Conservation (phyloP, 345 rosid species). For the Bruguiera sexangula region DNA sequence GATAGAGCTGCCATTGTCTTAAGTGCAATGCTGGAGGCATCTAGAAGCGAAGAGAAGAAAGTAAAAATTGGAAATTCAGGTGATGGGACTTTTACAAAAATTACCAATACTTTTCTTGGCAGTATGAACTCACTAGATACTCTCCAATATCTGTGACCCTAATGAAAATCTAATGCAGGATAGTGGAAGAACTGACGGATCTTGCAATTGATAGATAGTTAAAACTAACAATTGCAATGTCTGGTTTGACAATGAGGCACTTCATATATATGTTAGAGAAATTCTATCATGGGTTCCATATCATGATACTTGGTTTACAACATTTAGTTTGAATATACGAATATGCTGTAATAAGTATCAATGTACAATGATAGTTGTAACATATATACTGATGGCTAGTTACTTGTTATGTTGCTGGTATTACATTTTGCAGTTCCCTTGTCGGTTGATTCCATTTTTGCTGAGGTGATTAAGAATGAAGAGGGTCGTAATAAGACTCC, state of each 20-base stretch:
- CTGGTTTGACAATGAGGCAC: too few relatives aligned
- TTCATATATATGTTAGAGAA: too few relatives aligned
- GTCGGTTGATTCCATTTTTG: constrained; percentile 62
- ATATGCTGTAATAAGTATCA: too few relatives aligned
- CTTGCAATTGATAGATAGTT: too few relatives aligned
- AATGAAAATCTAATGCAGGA: not conserved
- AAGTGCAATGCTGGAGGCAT: constrained; percentile 74
- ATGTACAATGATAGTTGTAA: too few relatives aligned
- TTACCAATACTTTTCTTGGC: constrained; percentile 10
- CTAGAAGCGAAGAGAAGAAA: constrained; percentile 65
- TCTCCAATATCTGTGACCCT: not conserved
- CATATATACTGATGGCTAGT: too few relatives aligned
- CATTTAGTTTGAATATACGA: too few relatives aligned
- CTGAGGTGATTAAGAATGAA: constrained; percentile 75
- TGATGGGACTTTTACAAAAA: constrained; percentile 22
- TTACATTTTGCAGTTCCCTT: constrained; percentile 54
- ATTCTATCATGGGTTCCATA: too few relatives aligned
- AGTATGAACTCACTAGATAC: not conserved
- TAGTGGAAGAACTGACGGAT: too few relatives aligned
- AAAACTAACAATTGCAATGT: too few relatives aligned
- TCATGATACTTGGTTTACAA: too few relatives aligned
- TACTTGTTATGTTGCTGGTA: too few relatives aligned
- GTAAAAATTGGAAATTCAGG: constrained; percentile 67
- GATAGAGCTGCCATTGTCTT: constrained; percentile 69
- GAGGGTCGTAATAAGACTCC: constrained; percentile 58